Conservation (phyloP, 1,139 yeast genomes). For the Kazachstania sp. region DNA sequence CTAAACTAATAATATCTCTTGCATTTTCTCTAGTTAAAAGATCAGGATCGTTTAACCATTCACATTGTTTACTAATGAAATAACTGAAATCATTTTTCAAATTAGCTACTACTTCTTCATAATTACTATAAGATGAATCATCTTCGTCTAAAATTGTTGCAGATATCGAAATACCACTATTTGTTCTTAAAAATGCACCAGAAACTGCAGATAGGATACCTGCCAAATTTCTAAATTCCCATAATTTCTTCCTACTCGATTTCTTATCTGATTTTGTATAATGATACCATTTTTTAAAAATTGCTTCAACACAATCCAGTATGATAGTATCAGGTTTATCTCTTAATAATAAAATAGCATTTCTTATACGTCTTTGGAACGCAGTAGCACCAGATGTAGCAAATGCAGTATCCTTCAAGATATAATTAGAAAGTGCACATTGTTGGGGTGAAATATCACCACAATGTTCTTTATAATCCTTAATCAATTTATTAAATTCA, state of each 20-base stretch:
- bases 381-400: slow-evolving; percentile 71
- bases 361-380: slow-evolving; percentile 57
- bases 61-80: slow-evolving; percentile 38
- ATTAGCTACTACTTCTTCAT: slow-evolving; percentile 27
- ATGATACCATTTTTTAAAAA: slow-evolving; percentile 48
- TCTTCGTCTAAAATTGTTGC: slow-evolving; percentile 1
- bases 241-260: slow-evolving; percentile 25
- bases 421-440: slow-evolving; percentile 27
- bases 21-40: slow-evolving; percentile 45
- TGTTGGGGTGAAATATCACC: slow-evolving; percentile 1
- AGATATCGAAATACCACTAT: slow-evolving; percentile 21
- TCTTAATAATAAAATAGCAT: slow-evolving; percentile 44
- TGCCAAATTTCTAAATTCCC: slow-evolving; percentile 49
- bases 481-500: slow-evolving; percentile 11
- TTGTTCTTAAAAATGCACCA: slow-evolving; percentile 41
- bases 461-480: slow-evolving; percentile 12
- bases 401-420: slow-evolving; percentile 42
- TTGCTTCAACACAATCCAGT: slow-evolving; percentile 51
- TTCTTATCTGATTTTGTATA: slow-evolving; percentile 22
- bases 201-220: slow-evolving; percentile 54
- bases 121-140: neutral
- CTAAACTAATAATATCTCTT: slow-evolving; percentile 40
- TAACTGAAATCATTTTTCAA: slow-evolving; percentile 43
- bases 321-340: slow-evolving; percentile 53
- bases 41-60: slow-evolving; percentile 43